Evolutionary conservation across 1,284 basidiomycete genomes (phyloP), one percentile per base, ranked within the genome.

Genomic region (Moesziomyces globuligerus): DNA sequence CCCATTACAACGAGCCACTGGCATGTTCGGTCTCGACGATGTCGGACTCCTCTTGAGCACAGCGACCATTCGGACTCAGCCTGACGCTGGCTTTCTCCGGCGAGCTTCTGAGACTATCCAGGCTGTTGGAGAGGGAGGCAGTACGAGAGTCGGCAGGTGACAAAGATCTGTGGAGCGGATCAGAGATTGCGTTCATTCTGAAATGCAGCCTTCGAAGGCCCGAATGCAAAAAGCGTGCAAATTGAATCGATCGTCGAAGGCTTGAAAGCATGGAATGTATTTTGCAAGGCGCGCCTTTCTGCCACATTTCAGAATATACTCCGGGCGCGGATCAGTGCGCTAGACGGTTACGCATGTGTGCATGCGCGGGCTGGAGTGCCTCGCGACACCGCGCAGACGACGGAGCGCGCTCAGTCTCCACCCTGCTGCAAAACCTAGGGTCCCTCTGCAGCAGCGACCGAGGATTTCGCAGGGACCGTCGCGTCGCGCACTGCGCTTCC

Each of bases 151-250:
- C n/a, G n/a, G n/a, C n/a, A n/a, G n/a, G n/a, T n/a, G n/a, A n/a
- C n/a, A 24, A 49, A 43, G 44, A 48, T 44, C 40, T 43, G 48
- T 44, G 39, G 52, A 43, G 21, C 34, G 20, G 25, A 28, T 25
- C 42, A 24, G 49, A 40, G 29, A n/a, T 32, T 20, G 11, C n/a
- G 13, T 32, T 34, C 24, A 48, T 46, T 54, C 34, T 4, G 21
- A 18, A 37, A 44, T 56, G 18, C 0, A 5, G 49, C 15, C 56
- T 52, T 59, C 56, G 56, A 59, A 59, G 56, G 44, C 49, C 26
- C 1, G 1, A 47, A 18, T 28, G 1, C 1, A 3, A 11, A 3
- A 0, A 10, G 20, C 21, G 21, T 18, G 0, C 25, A 29, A 3
- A 5, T 11, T 7, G 6, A n/a, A n/a, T n/a, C n/a, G n/a, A n/a